phyloP scores from a whole-genome alignment of 2,329 filamentous ascomycete species.

The Coniella vitis region DNA sequence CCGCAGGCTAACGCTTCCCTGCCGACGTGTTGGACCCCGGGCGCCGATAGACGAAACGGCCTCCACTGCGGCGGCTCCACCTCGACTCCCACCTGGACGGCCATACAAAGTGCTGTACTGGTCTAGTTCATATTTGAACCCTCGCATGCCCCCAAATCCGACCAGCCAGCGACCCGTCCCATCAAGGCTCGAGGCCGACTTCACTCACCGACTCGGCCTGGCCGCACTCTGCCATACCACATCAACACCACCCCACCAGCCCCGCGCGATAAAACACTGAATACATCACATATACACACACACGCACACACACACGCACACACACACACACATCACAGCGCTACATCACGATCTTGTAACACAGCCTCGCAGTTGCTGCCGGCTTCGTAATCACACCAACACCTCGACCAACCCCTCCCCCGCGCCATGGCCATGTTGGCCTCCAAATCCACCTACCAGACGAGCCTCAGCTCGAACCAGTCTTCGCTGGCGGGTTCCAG shows the following conservation, averaged over 20 bases:
- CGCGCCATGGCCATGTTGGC: conserved; percentile 68
- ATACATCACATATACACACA: not conserved
- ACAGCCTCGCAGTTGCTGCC: not conserved
- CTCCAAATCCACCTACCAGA: conserved; percentile 63
- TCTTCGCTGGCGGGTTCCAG: conserved; percentile 36
- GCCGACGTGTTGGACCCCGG: conserved; percentile 8
- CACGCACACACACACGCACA: not conserved
- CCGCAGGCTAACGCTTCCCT: conserved; percentile 1
- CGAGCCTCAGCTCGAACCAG: conserved; percentile 42
- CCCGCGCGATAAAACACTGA: not conserved
- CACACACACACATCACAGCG: not conserved
- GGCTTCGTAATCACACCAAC: not conserved
- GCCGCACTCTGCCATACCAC: not conserved
- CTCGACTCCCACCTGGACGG: not conserved
- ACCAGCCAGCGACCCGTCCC: not conserved
- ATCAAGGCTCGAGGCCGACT: not conserved
- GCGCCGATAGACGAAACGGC: conserved; percentile 8
- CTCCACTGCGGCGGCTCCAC: conserved; percentile 2
- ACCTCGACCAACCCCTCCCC: not conserved
- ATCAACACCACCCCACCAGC: not conserved
- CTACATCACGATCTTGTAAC: not conserved
- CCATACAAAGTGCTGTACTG: not conserved
- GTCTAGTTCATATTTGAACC: not conserved
- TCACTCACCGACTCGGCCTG: not conserved
- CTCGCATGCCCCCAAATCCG: not conserved